Evolutionary conservation across 2,329 filamentous ascomycete genomes (phyloP).

Genomic region (Cytospora piceae): DNA sequence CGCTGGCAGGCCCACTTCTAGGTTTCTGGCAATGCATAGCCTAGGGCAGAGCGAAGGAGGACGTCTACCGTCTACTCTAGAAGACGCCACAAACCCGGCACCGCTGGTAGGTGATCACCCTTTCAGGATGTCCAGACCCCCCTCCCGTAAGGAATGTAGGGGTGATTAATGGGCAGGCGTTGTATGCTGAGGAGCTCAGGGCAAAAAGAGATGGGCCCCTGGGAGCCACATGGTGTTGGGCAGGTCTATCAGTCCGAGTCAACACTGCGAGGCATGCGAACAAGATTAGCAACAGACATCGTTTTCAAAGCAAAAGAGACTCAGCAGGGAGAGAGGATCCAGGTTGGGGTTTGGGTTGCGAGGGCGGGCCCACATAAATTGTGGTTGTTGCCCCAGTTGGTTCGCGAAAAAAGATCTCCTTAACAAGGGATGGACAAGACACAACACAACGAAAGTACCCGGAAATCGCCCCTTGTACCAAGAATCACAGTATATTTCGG

Average conservation of each 20-base stretch:
- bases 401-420: slow-evolving; percentile 24
- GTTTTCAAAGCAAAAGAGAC: slow-evolving; percentile 19
- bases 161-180: slow-evolving; percentile 18
- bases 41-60: slow-evolving; percentile 7
- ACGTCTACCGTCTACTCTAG: slow-evolving; percentile 2
- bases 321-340: slow-evolving; percentile 22
- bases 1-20: neutral
- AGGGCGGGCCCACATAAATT: slow-evolving; percentile 16
- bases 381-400: slow-evolving; percentile 29
- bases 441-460: slow-evolving; percentile 24
- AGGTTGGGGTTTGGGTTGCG: slow-evolving; percentile 18
- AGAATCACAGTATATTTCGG: slow-evolving; percentile 18
- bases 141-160: slow-evolving; percentile 28
- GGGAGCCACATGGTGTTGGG: slow-evolving; percentile 25
- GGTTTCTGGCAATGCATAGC: neutral
- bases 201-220: neutral
- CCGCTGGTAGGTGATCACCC: slow-evolving; percentile 12
- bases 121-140: slow-evolving; percentile 21
- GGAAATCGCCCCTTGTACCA: slow-evolving; percentile 17
- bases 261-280: slow-evolving; percentile 43
- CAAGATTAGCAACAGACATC: slow-evolving; percentile 47
- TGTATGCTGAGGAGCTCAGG: slow-evolving; percentile 9
- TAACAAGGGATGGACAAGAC: slow-evolving; percentile 32
- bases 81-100: slow-evolving; percentile 23
- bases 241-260: slow-evolving; percentile 7